These are phyloP conservation scores for Trichoderma cornu-damae DNA, from an alignment of 2,329 filamentous ascomycete genomes.

Conservation along the genomic window DNA sequence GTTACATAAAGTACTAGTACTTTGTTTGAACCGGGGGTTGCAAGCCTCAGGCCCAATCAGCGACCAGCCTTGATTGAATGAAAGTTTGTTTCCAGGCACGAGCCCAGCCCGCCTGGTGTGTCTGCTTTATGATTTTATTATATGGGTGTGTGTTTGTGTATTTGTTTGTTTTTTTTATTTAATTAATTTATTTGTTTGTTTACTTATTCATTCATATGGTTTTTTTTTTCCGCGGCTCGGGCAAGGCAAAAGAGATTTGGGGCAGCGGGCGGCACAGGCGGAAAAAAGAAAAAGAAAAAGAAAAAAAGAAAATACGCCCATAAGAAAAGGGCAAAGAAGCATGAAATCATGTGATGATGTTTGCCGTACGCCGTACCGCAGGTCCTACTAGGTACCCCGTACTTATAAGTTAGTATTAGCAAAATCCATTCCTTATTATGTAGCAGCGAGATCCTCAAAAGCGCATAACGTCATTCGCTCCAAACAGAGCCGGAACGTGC, in stretches of 20 bases:
- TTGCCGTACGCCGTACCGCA: background rate
- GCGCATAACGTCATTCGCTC: conserved; percentile 12
- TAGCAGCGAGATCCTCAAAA: no score
- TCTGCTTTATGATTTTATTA: no score
- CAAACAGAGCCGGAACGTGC: conserved; percentile 7
- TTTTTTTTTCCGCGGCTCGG: background rate
- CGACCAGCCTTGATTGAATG: background rate
- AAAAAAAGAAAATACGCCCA: no score
- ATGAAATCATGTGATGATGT: background rate
- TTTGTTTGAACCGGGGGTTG: background rate
- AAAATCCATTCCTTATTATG: background rate
- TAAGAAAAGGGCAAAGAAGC: no score
- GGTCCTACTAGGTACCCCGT: no score
- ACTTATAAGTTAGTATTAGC: no score
- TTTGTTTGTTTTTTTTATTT: no score
- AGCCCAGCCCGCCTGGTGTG: background rate
- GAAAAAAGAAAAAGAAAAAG: no score
- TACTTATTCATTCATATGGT: no score
- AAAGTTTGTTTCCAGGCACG: background rate
- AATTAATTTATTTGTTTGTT: no score
- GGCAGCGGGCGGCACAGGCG: background rate
- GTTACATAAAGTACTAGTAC: conserved; percentile 17
- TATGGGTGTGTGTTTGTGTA: no score
- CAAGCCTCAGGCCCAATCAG: background rate
- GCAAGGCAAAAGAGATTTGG: background rate